phyloP scores from a whole-genome alignment of 805 yeast species.

The Ogataea dorogensis region DNA sequence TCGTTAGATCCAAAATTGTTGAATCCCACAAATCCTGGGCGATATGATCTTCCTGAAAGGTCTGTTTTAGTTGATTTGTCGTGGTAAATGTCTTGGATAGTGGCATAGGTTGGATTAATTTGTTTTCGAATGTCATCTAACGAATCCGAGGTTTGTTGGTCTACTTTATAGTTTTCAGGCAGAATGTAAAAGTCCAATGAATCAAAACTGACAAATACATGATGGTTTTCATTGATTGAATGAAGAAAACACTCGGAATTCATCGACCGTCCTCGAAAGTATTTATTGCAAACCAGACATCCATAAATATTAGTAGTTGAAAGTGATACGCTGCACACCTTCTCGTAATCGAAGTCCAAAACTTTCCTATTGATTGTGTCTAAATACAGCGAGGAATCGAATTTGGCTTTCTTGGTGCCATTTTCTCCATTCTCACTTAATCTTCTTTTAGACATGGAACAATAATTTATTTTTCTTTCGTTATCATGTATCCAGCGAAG shows the following conservation, averaged over 20 bases:
- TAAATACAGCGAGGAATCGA: slow-evolving; percentile 29
- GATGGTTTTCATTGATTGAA: slow-evolving; percentile 61
- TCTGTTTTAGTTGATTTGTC: slow-evolving; percentile 35
- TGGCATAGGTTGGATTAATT: slow-evolving; percentile 51
- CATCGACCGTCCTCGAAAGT: slow-evolving; percentile 62
- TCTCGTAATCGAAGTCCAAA: slow-evolving; percentile 69
- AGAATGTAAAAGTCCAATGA: slow-evolving; percentile 50
- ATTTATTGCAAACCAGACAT: slow-evolving; percentile 73
- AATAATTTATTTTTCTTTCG: slow-evolving; percentile 1
- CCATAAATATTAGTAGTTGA: slow-evolving; percentile 63
- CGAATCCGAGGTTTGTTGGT: slow-evolving; percentile 29
- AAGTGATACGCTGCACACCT: slow-evolving; percentile 61
- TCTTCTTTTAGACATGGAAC: slow-evolving; percentile 4
- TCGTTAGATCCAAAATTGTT: slow-evolving; percentile 52
- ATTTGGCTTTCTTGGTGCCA: slow-evolving; percentile 3
- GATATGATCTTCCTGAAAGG: slow-evolving; percentile 44
- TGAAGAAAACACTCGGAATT: slow-evolving; percentile 69
- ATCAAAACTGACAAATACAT: slow-evolving; percentile 56
- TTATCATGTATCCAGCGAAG: slow-evolving; percentile 68
- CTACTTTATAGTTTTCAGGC: slow-evolving; percentile 59
- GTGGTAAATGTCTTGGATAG: slow-evolving; percentile 33
- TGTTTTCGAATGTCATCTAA: slow-evolving; percentile 52
- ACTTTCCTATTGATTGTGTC: slow-evolving; percentile 43
- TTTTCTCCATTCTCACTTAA: background rate
- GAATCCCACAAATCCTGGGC: slow-evolving; percentile 66